These are phyloP conservation scores for Rhynchospora pubera DNA, from an alignment of 176 grass and related monocot genomes.

Conservation along the genomic window DNA sequence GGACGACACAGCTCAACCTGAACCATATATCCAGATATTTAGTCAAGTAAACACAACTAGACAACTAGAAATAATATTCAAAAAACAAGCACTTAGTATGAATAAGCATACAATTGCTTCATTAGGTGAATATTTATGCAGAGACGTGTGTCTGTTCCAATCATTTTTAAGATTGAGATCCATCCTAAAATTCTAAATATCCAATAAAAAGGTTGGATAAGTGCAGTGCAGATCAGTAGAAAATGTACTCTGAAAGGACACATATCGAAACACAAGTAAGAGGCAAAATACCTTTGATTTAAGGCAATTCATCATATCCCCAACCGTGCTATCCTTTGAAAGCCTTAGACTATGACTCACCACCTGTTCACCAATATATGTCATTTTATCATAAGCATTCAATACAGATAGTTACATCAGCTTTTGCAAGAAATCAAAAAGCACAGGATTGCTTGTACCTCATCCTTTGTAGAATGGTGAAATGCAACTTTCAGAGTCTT, in stretches of 20 bases:
- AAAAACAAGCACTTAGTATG: background rate
- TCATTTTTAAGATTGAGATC: background rate
- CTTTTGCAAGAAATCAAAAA: conserved; percentile 19
- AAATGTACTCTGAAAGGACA: background rate
- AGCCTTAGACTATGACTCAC: conserved; percentile 32
- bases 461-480: conserved; percentile 86
- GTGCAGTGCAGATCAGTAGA: background rate
- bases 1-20: conserved; percentile 89
- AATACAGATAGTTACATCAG: conserved; percentile 18
- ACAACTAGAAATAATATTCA: background rate
- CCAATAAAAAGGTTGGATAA: conserved; percentile 2
- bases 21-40: conserved; percentile 18
- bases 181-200: background rate
- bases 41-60: background rate
- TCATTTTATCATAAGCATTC: conserved; percentile 12
- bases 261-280: background rate
- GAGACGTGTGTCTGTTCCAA: background rate
- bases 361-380: conserved; percentile 15
- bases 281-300: conserved; percentile 64
- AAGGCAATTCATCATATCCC: conserved; percentile 75
- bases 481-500: conserved; percentile 98
- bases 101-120: background rate
- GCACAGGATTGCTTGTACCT: conserved; percentile 38
- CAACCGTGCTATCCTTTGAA: conserved; percentile 83
- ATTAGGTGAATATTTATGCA: background rate